These are phyloP conservation scores for Apiospora arundinis DNA, from an alignment of 2,329 filamentous ascomycete genomes.

Conservation along the genomic window DNA sequence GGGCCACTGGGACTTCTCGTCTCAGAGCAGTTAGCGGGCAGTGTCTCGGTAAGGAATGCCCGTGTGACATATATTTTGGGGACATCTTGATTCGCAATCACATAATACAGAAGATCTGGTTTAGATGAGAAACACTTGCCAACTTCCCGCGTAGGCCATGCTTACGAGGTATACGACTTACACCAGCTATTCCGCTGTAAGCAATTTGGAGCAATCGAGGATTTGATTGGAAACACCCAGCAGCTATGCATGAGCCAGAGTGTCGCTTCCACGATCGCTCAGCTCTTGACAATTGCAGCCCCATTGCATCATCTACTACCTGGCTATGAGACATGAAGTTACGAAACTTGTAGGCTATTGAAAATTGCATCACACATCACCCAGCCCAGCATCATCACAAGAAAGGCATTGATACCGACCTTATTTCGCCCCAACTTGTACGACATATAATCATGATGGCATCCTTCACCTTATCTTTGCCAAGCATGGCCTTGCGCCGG, in stretches of 20 bases:
- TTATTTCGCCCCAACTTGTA: background rate
- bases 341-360: background rate
- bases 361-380: background rate
- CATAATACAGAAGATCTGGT: too few species aligned
- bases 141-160: too few species aligned
- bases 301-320: background rate
- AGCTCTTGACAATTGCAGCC: background rate
- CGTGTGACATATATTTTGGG: too few species aligned
- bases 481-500: background rate
- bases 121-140: too few species aligned
- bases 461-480: constrained; percentile 1
- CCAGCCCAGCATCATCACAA: constrained; percentile 4
- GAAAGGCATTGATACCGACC: background rate
- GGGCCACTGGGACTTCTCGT: background rate
- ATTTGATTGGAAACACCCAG: too few species aligned
- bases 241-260: background rate
- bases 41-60: too few species aligned
- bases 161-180: too few species aligned
- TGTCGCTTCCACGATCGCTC: background rate
- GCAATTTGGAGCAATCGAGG: too few species aligned
- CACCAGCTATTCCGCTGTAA: too few species aligned
- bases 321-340: background rate
- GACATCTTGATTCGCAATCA: too few species aligned
- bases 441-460: background rate
- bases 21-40: too few species aligned